Evolutionary conservation across 352 stramenopile species (phyloP).

Genomic region (Phytophthora pinifolia): DNA sequence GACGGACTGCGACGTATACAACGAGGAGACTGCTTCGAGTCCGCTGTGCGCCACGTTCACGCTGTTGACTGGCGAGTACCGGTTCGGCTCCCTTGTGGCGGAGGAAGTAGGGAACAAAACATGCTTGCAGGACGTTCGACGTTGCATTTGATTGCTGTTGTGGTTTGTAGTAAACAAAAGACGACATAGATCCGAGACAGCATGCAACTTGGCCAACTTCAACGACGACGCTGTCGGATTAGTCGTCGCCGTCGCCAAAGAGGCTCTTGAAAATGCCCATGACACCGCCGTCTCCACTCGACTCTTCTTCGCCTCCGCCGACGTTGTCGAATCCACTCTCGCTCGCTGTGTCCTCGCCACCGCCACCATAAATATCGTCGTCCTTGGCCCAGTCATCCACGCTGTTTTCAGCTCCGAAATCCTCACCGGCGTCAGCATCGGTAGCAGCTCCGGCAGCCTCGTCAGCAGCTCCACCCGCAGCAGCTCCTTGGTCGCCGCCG

Average conservation of each 20-base stretch:
- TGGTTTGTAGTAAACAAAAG: no score
- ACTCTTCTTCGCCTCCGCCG: conserved; percentile 24
- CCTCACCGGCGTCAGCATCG: conserved; percentile 20
- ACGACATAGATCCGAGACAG: no score
- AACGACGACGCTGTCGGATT: neutral
- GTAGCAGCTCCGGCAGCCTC: conserved; percentile 30
- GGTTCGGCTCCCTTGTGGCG: no score
- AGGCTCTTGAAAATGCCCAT: conserved; percentile 65
- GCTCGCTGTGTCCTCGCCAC: conserved; percentile 5
- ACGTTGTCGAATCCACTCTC: conserved; percentile 20
- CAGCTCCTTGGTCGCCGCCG: conserved; percentile 32
- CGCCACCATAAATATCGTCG: conserved; percentile 56
- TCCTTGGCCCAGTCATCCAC: conserved; percentile 37
- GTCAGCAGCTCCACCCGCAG: conserved; percentile 22
- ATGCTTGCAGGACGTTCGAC: no score
- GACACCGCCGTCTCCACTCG: conserved; percentile 33
- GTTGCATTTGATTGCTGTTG: neutral
- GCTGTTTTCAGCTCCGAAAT: conserved; percentile 4
- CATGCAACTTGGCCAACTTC: neutral
- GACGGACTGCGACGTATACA: no score
- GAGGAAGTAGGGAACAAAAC: no score
- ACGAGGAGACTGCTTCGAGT: no score
- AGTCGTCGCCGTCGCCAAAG: conserved; percentile 43
- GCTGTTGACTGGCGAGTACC: no score
- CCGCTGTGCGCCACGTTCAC: no score